Base-by-base conservation (phyloP, 139 green algal genomes). In the Zygnema cylindricum region DNA sequence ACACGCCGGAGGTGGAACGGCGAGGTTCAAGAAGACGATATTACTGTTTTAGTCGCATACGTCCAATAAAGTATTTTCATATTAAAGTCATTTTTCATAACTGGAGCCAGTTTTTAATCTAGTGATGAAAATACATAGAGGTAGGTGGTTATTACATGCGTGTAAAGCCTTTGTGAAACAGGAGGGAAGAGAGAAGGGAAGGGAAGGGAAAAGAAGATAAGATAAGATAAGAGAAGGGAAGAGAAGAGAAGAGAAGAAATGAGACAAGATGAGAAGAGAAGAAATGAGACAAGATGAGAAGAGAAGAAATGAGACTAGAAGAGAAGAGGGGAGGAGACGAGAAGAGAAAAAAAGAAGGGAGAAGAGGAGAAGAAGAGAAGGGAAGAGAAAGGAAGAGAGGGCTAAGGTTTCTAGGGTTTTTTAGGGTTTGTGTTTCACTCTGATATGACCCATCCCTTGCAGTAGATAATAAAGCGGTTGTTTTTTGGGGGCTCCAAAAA, bases 11-110 rank as follows among this genome's bases (percentile, higher is more conserved):
- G 82, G 84, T 38, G 54, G 86, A 22, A 69, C 69, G 94, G 93
- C 69, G 94, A 93, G 1, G 94, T 93, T 30, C 95, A 95, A 83
- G 88, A 93, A 81, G 94, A 96, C 77, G 94, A 96, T 78, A 93
- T 95, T 85, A 95, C 94, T 1, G 93, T 95, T 1, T 84, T 95
- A 1, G 90, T 95, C 54, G 43, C 81, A 30, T 92, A 91, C 39
- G 36, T 92, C 1, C 16, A 89, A 63, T 86, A 30, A 43, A 79
- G n/a, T n/a, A n/a, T n/a, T n/a, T n/a, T n/a, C n/a, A n/a, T n/a
- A n/a, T n/a, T n/a, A n/a, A n/a, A n/a, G n/a, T n/a, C n/a, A n/a
- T n/a, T n/a, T n/a, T n/a, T n/a, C n/a, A n/a, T n/a, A n/a, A n/a
- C n/a, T n/a, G n/a, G n/a, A n/a, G n/a, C n/a, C n/a, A n/a, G n/a